These are phyloP conservation scores for Aspergillus wentii DNA, from an alignment of 495 filamentous ascomycete genomes.

Conservation along the genomic window DNA sequence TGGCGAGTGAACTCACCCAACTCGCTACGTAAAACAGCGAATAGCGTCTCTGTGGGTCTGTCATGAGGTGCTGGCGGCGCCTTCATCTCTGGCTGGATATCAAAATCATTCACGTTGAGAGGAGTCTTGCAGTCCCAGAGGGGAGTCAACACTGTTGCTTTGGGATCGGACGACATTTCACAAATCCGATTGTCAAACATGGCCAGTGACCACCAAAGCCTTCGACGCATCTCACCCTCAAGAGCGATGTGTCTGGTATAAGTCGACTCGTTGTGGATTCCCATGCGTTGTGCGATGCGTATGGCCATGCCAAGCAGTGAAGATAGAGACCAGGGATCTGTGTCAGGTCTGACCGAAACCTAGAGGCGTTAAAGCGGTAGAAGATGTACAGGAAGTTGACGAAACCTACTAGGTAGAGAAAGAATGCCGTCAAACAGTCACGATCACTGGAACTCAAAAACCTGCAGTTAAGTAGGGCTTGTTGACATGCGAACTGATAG, in stretches of 20 bases:
- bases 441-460: conserved; percentile 43
- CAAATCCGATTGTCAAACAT: conserved; percentile 48
- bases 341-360: conserved; percentile 41
- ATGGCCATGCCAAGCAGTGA: conserved; percentile 49
- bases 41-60: conserved; percentile 46
- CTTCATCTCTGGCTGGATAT: conserved; percentile 49
- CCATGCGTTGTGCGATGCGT: conserved; percentile 51
- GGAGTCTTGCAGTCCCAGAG: conserved; percentile 53
- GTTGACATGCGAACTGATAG: conserved; percentile 51
- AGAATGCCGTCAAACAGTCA: conserved; percentile 56
- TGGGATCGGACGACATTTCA: conserved; percentile 38
- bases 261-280: conserved; percentile 42
- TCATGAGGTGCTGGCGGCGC: conserved; percentile 24
- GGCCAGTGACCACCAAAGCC: conserved; percentile 56
- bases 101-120: conserved; percentile 52
- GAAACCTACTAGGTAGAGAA: conserved; percentile 50
- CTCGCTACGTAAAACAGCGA: conserved; percentile 44
- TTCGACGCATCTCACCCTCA: conserved; percentile 54
- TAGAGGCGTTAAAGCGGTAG: conserved; percentile 16
- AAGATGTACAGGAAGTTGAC: background rate
- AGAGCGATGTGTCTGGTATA: conserved; percentile 26
- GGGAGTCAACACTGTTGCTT: conserved; percentile 32
- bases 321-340: conserved; percentile 48
- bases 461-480: conserved; percentile 45
- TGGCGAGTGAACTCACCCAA: conserved; percentile 45